phyloP scores from a whole-genome alignment of 2,329 filamentous ascomycete species.

The Biscogniauxia marginata region DNA sequence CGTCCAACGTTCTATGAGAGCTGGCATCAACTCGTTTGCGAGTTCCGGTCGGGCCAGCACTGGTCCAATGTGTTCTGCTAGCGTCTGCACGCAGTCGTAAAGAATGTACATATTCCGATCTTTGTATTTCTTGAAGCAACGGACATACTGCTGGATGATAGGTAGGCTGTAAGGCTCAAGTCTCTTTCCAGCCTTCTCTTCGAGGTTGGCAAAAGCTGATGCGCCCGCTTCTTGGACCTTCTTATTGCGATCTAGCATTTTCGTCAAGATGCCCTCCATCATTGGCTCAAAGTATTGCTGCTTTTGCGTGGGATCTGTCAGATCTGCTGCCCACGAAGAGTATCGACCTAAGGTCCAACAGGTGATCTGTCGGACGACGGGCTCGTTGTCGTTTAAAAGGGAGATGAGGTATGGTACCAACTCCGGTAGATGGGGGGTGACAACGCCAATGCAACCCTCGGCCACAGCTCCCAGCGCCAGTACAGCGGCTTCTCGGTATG shows the following conservation, averaged over 20 bases:
- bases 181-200: slow-evolving; percentile 83
- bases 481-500: slow-evolving; percentile 88
- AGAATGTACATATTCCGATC: slow-evolving; percentile 98
- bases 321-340: slow-evolving; percentile 83
- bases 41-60: slow-evolving; percentile 77
- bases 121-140: slow-evolving; percentile 93
- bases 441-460: slow-evolving; percentile 87
- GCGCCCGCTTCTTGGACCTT: slow-evolving; percentile 95
- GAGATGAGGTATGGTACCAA: slow-evolving; percentile 88
- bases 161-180: slow-evolving; percentile 83
- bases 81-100: slow-evolving; percentile 96
- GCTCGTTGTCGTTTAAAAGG: slow-evolving; percentile 78
- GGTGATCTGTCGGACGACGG: slow-evolving; percentile 92
- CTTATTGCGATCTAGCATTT: slow-evolving; percentile 97
- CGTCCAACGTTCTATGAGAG: slow-evolving; percentile 84
- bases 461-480: slow-evolving; percentile 92
- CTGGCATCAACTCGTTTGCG: slow-evolving; percentile 87
- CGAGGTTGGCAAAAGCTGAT: slow-evolving; percentile 92
- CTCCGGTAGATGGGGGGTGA: slow-evolving; percentile 86
- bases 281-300: slow-evolving; percentile 86
- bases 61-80: slow-evolving; percentile 86
- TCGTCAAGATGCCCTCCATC: slow-evolving; percentile 92
- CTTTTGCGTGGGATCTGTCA: slow-evolving; percentile 65
- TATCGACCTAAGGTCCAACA: slow-evolving; percentile 97
- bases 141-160: slow-evolving; percentile 88